Base-by-base conservation (phyloP, 2,329 filamentous ascomycete species). In the Calonectria honghensis region DNA sequence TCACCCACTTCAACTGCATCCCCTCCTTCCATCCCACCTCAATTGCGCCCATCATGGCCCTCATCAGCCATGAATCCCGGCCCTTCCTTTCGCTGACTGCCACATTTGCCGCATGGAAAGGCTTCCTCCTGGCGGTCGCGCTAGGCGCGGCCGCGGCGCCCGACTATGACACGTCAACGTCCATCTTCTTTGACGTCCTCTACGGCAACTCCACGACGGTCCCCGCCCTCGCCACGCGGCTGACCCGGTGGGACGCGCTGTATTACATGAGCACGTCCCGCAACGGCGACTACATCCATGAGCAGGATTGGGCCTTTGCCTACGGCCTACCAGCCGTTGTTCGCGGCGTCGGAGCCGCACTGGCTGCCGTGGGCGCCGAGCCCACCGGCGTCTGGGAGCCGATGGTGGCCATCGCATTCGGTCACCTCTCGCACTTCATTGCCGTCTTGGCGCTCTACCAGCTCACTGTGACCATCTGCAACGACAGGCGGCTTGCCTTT, bases 251-350 rank as follows among this genome's bases (percentile, higher is more conserved):
- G 95, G 95, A 97, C 83, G 94, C 93, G 39, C 88, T 97, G 78
- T 97, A 96, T 84, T 96, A 93, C 81, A 86, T 93, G 73, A 89
- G 92, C 77, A 83, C 88, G 57, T 91, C 94, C 6, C 88, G 88
- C 52, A 87, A 90, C 14, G 94, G 93, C 14, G 94, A 93, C 41
- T 93, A 95, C 79, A 70, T 93, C 14, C 94, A 92, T 82, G 95
- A 97, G 85, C 95, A 97, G 85, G 94, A 96, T 84, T 97, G 94
- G 94, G 95, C 95, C 0, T 97, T 96, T 85, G 93, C 93, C 48
- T 77, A 81, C 72, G 86, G 85, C 73, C 77, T 92, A 59, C 89
- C 90, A 2, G 77, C 83, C 11, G 77, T 85, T 50, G 86, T 90
- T 29, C 83, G 85, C 13, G 77, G 76, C 48, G 27, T 89, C 14